phyloP scores from a whole-genome alignment of 2,329 filamentous ascomycete genomes.

The Trichothecium roseum region DNA sequence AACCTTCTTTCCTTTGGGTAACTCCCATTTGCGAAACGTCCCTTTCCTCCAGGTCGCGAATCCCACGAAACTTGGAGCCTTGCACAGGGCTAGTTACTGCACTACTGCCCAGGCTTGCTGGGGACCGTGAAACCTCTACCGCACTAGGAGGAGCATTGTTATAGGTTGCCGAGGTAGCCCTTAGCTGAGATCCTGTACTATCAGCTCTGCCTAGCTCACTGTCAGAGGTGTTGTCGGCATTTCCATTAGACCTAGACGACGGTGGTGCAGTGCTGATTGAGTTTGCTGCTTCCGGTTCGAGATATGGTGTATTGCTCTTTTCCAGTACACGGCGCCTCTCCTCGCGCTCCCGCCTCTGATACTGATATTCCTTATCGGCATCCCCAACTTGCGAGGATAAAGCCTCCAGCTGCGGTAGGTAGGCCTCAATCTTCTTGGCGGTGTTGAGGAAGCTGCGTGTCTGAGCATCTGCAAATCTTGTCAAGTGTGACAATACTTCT shows the following conservation, averaged over 20 bases:
- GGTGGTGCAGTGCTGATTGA: conserved; percentile 23
- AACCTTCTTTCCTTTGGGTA: conserved; percentile 76
- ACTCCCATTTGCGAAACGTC: conserved; percentile 43
- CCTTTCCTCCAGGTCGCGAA: conserved; percentile 84
- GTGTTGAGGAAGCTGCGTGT: conserved; percentile 72
- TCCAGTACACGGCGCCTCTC: conserved; percentile 86
- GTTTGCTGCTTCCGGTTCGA: conserved; percentile 54
- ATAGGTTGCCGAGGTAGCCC: conserved; percentile 33
- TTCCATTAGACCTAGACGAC: conserved; percentile 29
- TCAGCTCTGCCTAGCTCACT: conserved; percentile 63
- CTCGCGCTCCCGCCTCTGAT: conserved; percentile 88
- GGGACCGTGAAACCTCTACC: conserved; percentile 44
- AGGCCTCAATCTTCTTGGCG: conserved; percentile 75
- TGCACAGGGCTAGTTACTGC: conserved; percentile 40
- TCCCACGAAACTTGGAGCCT: conserved; percentile 69
- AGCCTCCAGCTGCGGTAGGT: conserved; percentile 84
- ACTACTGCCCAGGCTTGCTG: conserved; percentile 39
- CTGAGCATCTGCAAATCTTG: conserved; percentile 86
- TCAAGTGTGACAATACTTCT: conserved; percentile 88
- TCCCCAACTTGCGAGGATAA: conserved; percentile 81
- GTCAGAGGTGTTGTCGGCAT: conserved; percentile 44
- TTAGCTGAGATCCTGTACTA: conserved; percentile 61
- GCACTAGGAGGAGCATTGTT: conserved; percentile 16
- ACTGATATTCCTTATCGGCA: conserved; percentile 93
- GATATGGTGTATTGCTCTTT: conserved; percentile 68